phyloP scores from a whole-genome alignment of 2,329 filamentous ascomycete species.

The Aspergillus sp. region DNA sequence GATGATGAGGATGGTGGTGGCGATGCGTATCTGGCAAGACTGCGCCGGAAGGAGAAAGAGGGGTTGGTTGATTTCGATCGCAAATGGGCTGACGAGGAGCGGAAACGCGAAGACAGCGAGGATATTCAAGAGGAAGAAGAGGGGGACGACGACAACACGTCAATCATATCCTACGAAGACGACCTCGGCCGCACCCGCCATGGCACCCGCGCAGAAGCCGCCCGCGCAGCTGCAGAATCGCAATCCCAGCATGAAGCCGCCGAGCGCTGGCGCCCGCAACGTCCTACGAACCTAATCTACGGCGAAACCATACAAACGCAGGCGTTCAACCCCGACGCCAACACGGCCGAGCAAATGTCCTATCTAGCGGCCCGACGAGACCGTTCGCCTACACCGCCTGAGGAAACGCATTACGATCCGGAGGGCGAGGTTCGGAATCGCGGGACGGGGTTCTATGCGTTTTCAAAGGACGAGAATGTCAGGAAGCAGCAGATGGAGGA shows the following conservation, averaged over 20 bases:
- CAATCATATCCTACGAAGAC: conserved; percentile 79
- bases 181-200: conserved; percentile 81
- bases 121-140: conserved; percentile 24
- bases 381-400: conserved; percentile 70
- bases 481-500: conserved; percentile 68
- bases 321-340: conserved; percentile 72
- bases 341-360: conserved; percentile 62
- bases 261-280: conserved; percentile 39
- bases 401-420: conserved; percentile 78
- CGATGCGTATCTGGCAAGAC: conserved; percentile 48
- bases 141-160: conserved; percentile 43
- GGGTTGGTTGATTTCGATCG: conserved; percentile 85
- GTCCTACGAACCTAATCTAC: conserved; percentile 66
- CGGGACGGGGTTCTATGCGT: conserved; percentile 86
- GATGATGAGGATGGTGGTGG: conserved; percentile 27
- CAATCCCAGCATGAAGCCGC: conserved; percentile 18
- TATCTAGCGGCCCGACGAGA: conserved; percentile 71
- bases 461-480: conserved; percentile 66
- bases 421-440: conserved; percentile 75
- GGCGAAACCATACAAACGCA: conserved; percentile 77
- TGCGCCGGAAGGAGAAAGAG: conserved; percentile 47
- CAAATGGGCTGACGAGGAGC: conserved; percentile 76
- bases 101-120: conserved; percentile 27
- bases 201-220: conserved; percentile 63
- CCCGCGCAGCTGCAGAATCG: conserved; percentile 54